Base-by-base conservation (phyloP, 192 early-diverging fungal species). In the Pecoramyces ruminantium region DNA sequence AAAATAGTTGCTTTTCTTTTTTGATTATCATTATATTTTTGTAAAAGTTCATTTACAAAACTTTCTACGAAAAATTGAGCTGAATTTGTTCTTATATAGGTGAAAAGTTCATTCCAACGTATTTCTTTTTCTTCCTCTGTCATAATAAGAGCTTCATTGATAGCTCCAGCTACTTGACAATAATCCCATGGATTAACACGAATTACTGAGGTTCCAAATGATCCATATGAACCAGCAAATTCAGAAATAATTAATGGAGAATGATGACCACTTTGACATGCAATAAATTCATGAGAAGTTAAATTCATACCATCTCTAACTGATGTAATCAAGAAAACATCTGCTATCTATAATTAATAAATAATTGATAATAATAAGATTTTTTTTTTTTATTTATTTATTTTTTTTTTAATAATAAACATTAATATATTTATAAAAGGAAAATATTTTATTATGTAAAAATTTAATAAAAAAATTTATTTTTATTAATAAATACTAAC, bases 291-390 rank as follows among this genome's bases (percentile, higher is more conserved):
- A 79, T 90, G 89, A 6, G 87, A 88, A 8, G 89, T 90, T 18
- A 89, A 79, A 83, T 90, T 90, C 89, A 90, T 90, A n/a, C 89
- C 89, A 81, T 90, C 89, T 25, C 89, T 82, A 18, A 90, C 80
- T 18, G 85, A 84, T 6, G 89, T 90, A 79, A 90, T 90, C 8
- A 90, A 38, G 84, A 87, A 89, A 5, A 87, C 89, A 82, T 90
- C 89, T n/a, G 89, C 89, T 58, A 90, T 85, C 28, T 40, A 11
- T 82, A n/a, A 29, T 30, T 40, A 21, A 21, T 16, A 17, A 9
- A 27, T 85, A 82, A 38, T 78, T 29, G 25, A 78, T 39, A 30
- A 85, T 25, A 42, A 77, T 27, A 29, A 85, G 77, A n/a, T n/a
- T n/a, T n/a, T n/a, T n/a, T n/a, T n/a, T n/a, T n/a, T n/a, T n/a